Percentiles rank a stretch among this genome's conserved stretches.
phyloP scores from a whole-genome alignment of 768 basidiomycete genomes.

The Collybiopsis confluens region DNA sequence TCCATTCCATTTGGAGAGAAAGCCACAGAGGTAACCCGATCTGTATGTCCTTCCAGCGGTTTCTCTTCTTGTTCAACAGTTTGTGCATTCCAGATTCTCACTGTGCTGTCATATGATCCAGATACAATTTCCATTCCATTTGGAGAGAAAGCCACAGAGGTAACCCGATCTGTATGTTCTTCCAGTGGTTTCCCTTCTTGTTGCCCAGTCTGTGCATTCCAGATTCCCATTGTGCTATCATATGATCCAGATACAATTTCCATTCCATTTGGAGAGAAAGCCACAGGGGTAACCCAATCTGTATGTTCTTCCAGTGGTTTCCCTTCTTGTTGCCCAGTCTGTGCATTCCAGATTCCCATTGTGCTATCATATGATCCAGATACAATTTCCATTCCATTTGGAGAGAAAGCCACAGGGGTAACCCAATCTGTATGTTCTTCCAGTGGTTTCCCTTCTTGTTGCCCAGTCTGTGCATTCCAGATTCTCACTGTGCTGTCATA shows the following conservation, averaged over 20 bases:
- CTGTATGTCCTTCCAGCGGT: neutral
- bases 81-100: neutral
- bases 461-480: neutral
- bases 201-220: neutral
- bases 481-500: neutral
- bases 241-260: neutral
- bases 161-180: too few species aligned
- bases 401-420: neutral
- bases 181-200: too few species aligned
- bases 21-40: neutral
- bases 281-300: neutral
- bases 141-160: constrained; percentile 12
- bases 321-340: neutral
- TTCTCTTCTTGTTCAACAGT: neutral
- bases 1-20: neutral
- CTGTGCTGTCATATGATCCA: neutral
- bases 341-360: neutral
- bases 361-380: neutral
- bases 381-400: neutral
- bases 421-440: neutral
- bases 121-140: neutral
- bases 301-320: neutral
- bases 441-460: neutral
- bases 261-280: neutral
- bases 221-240: neutral